Evolutionary conservation across 2,329 filamentous ascomycete species (phyloP).

Genomic region (Fusarium beomiforme): DNA sequence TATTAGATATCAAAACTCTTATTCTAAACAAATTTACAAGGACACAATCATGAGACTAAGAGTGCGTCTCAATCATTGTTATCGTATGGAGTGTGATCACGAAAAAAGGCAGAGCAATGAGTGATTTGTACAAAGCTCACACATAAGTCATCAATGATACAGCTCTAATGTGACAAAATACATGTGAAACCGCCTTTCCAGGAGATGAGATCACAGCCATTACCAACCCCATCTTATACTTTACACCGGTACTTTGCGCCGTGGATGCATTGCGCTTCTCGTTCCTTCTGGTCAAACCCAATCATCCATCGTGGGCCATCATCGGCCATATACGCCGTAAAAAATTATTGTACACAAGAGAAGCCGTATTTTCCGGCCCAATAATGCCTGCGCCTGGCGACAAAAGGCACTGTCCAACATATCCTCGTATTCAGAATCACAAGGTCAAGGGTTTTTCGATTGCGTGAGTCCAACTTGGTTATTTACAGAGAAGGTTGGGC

Average conservation of each 20-base stretch:
- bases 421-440: constrained; percentile 17
- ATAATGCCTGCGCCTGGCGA: constrained; percentile 30
- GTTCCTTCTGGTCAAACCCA: constrained; percentile 28
- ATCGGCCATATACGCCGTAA: constrained; percentile 41
- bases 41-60: too few species aligned
- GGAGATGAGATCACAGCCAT: constrained; percentile 46
- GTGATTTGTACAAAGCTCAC: constrained; percentile 20
- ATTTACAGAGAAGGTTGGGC: constrained; percentile 62
- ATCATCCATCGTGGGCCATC: constrained; percentile 35
- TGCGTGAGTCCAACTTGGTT: neutral
- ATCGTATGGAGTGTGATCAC: neutral
- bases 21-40: too few species aligned
- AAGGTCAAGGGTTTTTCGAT: constrained; percentile 20
- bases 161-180: constrained; percentile 43
- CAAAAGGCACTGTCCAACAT: constrained; percentile 31
- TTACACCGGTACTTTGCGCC: constrained; percentile 41
- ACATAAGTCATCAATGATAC: constrained; percentile 36
- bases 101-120: neutral
- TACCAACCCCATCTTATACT: constrained; percentile 41
- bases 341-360: constrained; percentile 44
- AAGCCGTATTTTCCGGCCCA: constrained; percentile 31
- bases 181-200: constrained; percentile 41
- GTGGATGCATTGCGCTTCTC: constrained; percentile 33
- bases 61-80: neutral
- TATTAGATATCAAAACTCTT: too few species aligned